phyloP scores from a whole-genome alignment of 768 basidiomycete genomes.

The Lyophyllum shimeji region DNA sequence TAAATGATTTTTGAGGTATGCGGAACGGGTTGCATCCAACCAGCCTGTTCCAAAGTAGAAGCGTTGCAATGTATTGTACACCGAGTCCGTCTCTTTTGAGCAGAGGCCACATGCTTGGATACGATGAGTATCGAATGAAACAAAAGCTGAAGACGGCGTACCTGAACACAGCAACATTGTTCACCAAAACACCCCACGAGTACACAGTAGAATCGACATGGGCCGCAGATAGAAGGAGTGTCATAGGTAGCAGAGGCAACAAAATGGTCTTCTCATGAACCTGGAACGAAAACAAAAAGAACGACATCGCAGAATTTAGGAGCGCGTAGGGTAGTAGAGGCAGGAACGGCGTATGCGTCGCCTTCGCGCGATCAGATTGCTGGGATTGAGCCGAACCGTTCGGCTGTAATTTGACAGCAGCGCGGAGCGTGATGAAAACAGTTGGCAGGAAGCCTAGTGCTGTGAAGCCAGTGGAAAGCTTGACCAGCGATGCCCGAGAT shows the following conservation, averaged over 20 bases:
- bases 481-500: conserved; percentile 49
- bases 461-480: conserved; percentile 66
- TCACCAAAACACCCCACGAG: conserved; percentile 71
- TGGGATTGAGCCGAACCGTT: conserved; percentile 14
- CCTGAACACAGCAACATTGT: conserved; percentile 90
- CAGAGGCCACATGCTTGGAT: conserved; percentile 86
- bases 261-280: conserved; percentile 95
- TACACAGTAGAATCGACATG: conserved; percentile 57
- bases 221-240: conserved; percentile 65
- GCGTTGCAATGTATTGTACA: conserved; percentile 67
- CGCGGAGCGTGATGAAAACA: conserved; percentile 42
- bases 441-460: conserved; percentile 68
- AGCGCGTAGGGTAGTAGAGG: conserved; percentile 79
- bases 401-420: conserved; percentile 27
- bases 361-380: conserved; percentile 9
- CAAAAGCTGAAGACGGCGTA: conserved; percentile 30
- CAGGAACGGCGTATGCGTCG: conserved; percentile 46
- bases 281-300: conserved; percentile 96
- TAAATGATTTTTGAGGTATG: conserved; percentile 42
- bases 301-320: conserved; percentile 81
- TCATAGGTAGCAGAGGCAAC: conserved; percentile 82
- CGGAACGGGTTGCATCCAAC: conserved; percentile 76
- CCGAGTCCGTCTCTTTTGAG: conserved; percentile 76
- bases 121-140: neutral
- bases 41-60: conserved; percentile 78